Evolutionary conservation across 1,139 yeast species (phyloP).

Genomic region (Suhomyces bribrorum): DNA sequence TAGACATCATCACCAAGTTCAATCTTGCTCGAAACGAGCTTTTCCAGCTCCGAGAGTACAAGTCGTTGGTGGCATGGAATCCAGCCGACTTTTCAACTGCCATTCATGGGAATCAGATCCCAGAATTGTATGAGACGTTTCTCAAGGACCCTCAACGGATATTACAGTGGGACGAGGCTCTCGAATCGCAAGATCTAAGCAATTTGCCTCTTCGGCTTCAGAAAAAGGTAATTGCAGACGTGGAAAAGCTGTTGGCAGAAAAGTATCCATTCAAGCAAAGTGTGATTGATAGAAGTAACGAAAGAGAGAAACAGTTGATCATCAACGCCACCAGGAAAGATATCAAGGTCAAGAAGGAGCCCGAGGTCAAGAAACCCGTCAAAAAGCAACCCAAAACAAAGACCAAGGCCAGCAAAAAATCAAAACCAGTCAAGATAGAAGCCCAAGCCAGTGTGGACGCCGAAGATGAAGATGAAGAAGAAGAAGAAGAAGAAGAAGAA

Average conservation of each 20-base stretch:
- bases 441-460: background rate
- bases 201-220: constrained; percentile 45
- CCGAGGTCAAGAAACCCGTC: background rate
- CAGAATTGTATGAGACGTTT: constrained; percentile 40
- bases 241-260: constrained; percentile 33
- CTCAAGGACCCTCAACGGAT: constrained; percentile 28
- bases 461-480: background rate
- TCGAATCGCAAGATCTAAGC: constrained; percentile 30
- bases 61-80: constrained; percentile 60
- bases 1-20: constrained; percentile 44
- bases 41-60: constrained; percentile 60
- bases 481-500: constrained; percentile 6
- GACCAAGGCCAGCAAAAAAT: background rate
- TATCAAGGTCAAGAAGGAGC: constrained; percentile 2
- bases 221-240: constrained; percentile 46
- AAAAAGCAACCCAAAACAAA: constrained; percentile 2
- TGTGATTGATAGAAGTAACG: constrained; percentile 28
- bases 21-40: constrained; percentile 50
- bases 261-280: constrained; percentile 40
- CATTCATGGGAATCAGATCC: constrained; percentile 21
- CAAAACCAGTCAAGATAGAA: background rate
- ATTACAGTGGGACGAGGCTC: constrained; percentile 37
- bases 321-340: constrained; percentile 7
- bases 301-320: constrained; percentile 26
- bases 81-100: constrained; percentile 47